Evolutionary conservation across 2,329 filamentous ascomycete genomes (phyloP), one percentile per base, ranked within the genome.

Genomic region (Epichloe bromicola): DNA sequence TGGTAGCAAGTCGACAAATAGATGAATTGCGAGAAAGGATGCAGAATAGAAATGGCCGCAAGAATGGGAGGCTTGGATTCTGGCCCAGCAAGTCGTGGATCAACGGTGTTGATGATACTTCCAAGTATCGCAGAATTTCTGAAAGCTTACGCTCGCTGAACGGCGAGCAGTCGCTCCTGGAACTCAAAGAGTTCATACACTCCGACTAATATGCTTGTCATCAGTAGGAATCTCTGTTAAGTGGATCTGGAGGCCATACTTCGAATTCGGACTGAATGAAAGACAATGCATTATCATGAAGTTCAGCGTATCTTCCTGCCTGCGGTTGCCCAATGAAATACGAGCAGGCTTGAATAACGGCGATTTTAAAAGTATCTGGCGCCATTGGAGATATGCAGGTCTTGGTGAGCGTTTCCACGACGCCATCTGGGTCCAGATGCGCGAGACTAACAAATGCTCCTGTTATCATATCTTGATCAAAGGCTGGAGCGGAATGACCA

Each of bases 401-500:
- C 45, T 77, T 73, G 3, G 75, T 70, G 14, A 86, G 70, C 20
- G 71, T 73, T 42, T 79, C 77, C 46, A 81, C 70, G 52, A 74
- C 77, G 49, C 71, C 70, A 46, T 82, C 78, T 50, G 80, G 74
- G 59, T 78, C 80, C 37, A 86, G 67, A 57, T 84, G 75, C 12
- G 76, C 71, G 40, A 85, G 67, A 61, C 78, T 81, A 51, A 85
- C 80, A 60, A 85, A 83, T 3, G 81, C 75, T 38, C 79, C 79
- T 15, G 81, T 83, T 66, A 83, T 80, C 59, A 84, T 71, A 53
- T 82, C 75, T 61, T 79, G 76, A 52, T 83, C 80, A 56, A 83
- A 79, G 33, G 70, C 64, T 23, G 67, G 62, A n/a, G 67, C 65
- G 26, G 82, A 75, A 39, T 69, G 61, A 11, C 69, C 68, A 1